A percentile compares a stretch with the other conserved stretches of the same genome.
Conservation (phyloP, 1,139 yeast genomes). For the Geotrichum cucujoidarum region DNA sequence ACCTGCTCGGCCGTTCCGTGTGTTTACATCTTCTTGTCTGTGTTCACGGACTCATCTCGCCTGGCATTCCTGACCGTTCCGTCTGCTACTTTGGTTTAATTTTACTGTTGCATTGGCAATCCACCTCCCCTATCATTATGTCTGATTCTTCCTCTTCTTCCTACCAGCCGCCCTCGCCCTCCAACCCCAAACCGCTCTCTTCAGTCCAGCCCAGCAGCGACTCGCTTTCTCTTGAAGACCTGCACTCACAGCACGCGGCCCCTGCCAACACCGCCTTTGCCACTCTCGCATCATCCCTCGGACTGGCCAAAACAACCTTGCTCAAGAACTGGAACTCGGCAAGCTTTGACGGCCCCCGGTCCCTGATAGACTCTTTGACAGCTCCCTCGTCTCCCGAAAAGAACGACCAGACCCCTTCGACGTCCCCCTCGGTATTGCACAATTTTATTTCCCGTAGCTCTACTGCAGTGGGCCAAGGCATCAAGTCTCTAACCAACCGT, state of each 20-base stretch:
- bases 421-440: neutral
- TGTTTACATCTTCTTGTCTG: no score
- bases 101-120: no score
- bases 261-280: conserved; percentile 4
- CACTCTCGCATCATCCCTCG: conserved; percentile 6
- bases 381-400: neutral
- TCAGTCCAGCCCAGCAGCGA: neutral
- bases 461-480: conserved; percentile 3
- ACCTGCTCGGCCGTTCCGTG: no score
- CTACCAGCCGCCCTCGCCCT: conserved; percentile 7
- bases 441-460: neutral
- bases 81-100: no score
- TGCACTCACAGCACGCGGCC: conserved; percentile 3
- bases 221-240: neutral
- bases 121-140: no score
- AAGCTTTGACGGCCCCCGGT: neutral
- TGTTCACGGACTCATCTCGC: no score
- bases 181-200: conserved; percentile 7
- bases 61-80: no score
- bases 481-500: neutral
- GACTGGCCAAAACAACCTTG: neutral
- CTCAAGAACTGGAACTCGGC: neutral
- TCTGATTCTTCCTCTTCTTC: no score
- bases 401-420: neutral
- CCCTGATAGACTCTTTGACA: neutral